These are phyloP conservation scores for Agarophyton chilense DNA, from an alignment of 23 red algal species.

Conservation along the genomic window DNA sequence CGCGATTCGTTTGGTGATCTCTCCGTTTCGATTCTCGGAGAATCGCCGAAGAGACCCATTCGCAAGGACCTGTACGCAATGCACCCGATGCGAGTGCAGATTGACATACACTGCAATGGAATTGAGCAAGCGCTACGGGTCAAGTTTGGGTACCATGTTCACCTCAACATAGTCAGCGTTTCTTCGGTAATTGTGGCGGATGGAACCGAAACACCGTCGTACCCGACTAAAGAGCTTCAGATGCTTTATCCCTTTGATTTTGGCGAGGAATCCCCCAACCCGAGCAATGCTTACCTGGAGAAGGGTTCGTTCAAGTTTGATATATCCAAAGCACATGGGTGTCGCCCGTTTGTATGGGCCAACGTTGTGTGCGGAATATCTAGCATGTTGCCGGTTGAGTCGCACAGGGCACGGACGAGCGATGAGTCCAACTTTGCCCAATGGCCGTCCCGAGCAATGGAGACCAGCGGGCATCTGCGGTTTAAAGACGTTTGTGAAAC, in stretches of 20 bases:
- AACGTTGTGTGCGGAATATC: slow-evolving; percentile 73
- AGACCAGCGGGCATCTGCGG: slow-evolving; percentile 36
- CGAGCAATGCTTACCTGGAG: slow-evolving; percentile 65
- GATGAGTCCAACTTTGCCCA: neutral
- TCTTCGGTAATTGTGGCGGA: slow-evolving; percentile 23
- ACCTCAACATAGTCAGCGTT: slow-evolving; percentile 40
- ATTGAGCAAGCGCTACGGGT: slow-evolving; percentile 32
- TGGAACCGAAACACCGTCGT: slow-evolving; percentile 10
- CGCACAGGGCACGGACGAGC: neutral
- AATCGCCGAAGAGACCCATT: neutral
- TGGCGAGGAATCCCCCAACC: slow-evolving; percentile 65
- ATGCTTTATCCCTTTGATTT: slow-evolving; percentile 72
- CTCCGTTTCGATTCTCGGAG: slow-evolving; percentile 11
- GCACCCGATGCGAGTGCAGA: slow-evolving; percentile 41
- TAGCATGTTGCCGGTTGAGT: slow-evolving; percentile 6
- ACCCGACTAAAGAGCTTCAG: slow-evolving; percentile 26
- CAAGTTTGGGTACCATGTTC: slow-evolving; percentile 32
- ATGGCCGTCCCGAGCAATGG: slow-evolving; percentile 43
- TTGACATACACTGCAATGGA: slow-evolving; percentile 38
- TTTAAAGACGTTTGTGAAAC: slow-evolving; percentile 52
- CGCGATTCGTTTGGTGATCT: slow-evolving; percentile 25
- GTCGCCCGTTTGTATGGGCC: slow-evolving; percentile 81
- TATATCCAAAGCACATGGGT: slow-evolving; percentile 43
- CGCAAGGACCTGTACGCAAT: slow-evolving; percentile 28
- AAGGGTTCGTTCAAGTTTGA: slow-evolving; percentile 62